phyloP scores from a whole-genome alignment of 2,329 filamentous ascomycete genomes.

The Graphilbum fragrans region DNA sequence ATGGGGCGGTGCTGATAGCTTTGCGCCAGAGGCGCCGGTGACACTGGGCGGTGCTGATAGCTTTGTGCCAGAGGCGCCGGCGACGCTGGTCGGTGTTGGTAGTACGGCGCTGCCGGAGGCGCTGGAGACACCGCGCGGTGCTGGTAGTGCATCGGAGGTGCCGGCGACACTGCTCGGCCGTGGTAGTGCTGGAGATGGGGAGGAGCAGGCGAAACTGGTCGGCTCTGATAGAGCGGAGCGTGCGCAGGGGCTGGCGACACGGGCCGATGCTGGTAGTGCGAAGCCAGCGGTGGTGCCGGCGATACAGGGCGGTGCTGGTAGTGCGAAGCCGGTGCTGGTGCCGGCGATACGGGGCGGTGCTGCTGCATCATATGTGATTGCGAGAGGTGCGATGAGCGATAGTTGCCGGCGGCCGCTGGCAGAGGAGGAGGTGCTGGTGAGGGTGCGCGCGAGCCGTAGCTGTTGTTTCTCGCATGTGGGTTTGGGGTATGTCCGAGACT shows the following conservation, averaged over 20 bases:
- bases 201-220: background rate
- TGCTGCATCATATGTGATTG: constrained; percentile 9
- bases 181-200: background rate
- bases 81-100: background rate
- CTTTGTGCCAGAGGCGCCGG: background rate
- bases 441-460: constrained; percentile 11
- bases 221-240: background rate
- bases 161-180: background rate
- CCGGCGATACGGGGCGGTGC: constrained; percentile 5
- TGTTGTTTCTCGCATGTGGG: constrained; percentile 8
- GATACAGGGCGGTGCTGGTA: background rate
- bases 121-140: background rate
- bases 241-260: background rate
- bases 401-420: constrained; percentile 12
- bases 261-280: background rate
- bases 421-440: constrained; percentile 23
- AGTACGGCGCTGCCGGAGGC: background rate
- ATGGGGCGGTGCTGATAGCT: constrained; percentile 5
- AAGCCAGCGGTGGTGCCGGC: background rate
- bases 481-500: constrained; percentile 16
- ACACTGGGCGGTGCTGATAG: background rate
- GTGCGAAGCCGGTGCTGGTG: constrained; percentile 4
- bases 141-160: background rate
- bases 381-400: constrained; percentile 1
- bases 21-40: constrained; percentile 1